phyloP scores from a whole-genome alignment of 768 basidiomycete species.

The Suillus cothurnatus region DNA sequence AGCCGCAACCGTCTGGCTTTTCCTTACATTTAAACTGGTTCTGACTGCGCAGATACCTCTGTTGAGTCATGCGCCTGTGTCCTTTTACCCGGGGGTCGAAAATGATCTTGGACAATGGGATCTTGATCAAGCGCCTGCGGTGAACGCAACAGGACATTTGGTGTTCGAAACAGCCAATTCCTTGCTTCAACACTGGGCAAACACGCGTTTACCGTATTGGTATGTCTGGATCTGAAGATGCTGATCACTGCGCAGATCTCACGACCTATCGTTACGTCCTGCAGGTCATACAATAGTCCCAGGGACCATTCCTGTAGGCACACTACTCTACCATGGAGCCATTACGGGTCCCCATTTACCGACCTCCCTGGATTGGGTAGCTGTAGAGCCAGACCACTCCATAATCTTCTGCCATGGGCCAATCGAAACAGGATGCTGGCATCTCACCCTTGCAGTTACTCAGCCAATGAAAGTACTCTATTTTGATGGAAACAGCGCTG shows the following conservation, averaged over 20 bases:
- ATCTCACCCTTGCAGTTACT: conserved; percentile 29
- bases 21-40: not conserved
- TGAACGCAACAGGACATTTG: conserved; percentile 34
- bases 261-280: not conserved
- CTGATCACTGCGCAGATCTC: not conserved
- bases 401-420: conserved; percentile 35
- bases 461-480: conserved; percentile 34
- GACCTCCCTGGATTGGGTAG: conserved; percentile 30
- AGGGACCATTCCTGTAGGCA: conserved; percentile 36
- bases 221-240: conserved; percentile 1
- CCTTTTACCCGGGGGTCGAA: not conserved
- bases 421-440: conserved; percentile 26
- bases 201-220: conserved; percentile 39
- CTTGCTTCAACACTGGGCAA: conserved; percentile 42
- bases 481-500: conserved; percentile 34
- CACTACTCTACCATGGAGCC: conserved; percentile 38
- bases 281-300: conserved; percentile 35
- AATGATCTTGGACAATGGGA: conserved; percentile 17
- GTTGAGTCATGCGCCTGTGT: not conserved
- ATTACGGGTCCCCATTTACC: conserved; percentile 15
- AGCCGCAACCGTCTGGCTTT: not conserved
- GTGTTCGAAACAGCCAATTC: conserved; percentile 38
- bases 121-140: conserved; percentile 23
- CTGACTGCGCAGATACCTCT: not conserved
- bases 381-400: conserved; percentile 39